Conservation (phyloP, 2,329 filamentous ascomycete species). For the Talaromyces rugulosus region DNA sequence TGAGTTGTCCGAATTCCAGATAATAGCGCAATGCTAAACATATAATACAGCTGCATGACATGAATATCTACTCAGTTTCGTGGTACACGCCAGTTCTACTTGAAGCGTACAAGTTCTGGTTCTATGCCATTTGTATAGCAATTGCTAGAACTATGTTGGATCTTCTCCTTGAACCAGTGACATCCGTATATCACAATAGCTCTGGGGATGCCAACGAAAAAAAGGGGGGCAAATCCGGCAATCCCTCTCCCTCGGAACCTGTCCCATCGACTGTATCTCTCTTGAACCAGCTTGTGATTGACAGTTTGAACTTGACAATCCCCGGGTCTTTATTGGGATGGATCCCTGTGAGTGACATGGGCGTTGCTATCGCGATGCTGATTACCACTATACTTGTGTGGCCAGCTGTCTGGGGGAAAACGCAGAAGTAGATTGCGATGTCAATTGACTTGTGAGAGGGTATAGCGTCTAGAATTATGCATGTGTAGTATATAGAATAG, state of each 20-base stretch:
- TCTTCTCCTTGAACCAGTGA: not conserved
- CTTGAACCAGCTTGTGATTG: slow-evolving; percentile 7
- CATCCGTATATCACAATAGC: not conserved
- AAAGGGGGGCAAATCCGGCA: not conserved
- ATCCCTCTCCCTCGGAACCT: not conserved
- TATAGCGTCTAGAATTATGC: not conserved
- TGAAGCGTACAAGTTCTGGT: slow-evolving; percentile 9
- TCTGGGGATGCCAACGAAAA: slow-evolving; percentile 3
- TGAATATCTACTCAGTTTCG: slow-evolving; percentile 7
- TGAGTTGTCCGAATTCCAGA: not conserved
- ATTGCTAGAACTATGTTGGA: slow-evolving; percentile 3
- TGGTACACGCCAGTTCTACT: slow-evolving; percentile 8
- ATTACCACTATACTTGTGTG: slow-evolving; percentile 6
- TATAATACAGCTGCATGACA: slow-evolving; percentile 5
- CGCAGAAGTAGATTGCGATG: slow-evolving; percentile 3
- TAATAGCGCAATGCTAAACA: not conserved
- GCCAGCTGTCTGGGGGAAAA: slow-evolving; percentile 5
- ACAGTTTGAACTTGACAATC: slow-evolving; percentile 5
- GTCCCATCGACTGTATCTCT: not conserved
- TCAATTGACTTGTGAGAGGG: not conserved
- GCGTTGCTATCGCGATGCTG: slow-evolving; percentile 6
- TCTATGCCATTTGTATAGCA: slow-evolving; percentile 7
- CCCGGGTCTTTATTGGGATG: slow-evolving; percentile 6
- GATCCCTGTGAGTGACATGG: slow-evolving; percentile 6
- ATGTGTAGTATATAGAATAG: not conserved